Evolutionary conservation across 179 eudicot species (phyloP).

Genomic region (Vitellaria paradoxa): DNA sequence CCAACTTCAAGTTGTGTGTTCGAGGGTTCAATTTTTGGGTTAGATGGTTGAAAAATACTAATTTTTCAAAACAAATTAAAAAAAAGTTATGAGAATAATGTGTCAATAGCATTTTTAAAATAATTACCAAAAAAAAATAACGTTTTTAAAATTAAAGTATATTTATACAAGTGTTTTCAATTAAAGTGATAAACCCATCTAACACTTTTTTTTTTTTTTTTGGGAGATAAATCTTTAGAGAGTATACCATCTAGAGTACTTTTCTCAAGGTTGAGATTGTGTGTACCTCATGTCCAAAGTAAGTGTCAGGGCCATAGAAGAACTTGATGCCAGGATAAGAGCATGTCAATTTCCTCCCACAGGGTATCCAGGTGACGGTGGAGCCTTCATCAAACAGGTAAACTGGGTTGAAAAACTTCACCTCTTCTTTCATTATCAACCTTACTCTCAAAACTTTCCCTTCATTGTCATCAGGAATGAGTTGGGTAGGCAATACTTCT

Average conservation of each 20-base stretch:
- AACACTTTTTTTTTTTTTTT: too few relatives aligned
- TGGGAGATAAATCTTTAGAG: too few relatives aligned
- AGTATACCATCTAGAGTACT: too few relatives aligned
- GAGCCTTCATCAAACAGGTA: constrained; percentile 99
- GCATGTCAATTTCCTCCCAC: constrained; percentile 89
- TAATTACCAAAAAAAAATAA: too few relatives aligned
- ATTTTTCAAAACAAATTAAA: too few relatives aligned
- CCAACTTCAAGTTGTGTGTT: neutral
- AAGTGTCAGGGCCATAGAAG: constrained; percentile 84
- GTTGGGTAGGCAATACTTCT: constrained; percentile 91
- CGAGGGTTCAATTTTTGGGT: too few relatives aligned
- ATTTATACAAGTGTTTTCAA: too few relatives aligned
- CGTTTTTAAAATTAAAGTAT: too few relatives aligned
- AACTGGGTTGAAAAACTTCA: constrained; percentile 79
- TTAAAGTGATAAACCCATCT: too few relatives aligned
- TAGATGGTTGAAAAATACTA: too few relatives aligned
- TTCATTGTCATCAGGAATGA: constrained; percentile 89
- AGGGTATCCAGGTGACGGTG: constrained; percentile 89
- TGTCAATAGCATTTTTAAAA: too few relatives aligned
- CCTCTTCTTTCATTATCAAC: constrained; percentile 93
- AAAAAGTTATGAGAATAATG: too few relatives aligned
- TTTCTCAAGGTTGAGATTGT: neutral
- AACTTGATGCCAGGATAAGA: constrained; percentile 99
- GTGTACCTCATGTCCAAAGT: constrained; percentile 79
- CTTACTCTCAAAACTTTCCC: constrained; percentile 95